Conservation (phyloP, 352 stramenopile species). For the Phytophthora sansomeana region DNA sequence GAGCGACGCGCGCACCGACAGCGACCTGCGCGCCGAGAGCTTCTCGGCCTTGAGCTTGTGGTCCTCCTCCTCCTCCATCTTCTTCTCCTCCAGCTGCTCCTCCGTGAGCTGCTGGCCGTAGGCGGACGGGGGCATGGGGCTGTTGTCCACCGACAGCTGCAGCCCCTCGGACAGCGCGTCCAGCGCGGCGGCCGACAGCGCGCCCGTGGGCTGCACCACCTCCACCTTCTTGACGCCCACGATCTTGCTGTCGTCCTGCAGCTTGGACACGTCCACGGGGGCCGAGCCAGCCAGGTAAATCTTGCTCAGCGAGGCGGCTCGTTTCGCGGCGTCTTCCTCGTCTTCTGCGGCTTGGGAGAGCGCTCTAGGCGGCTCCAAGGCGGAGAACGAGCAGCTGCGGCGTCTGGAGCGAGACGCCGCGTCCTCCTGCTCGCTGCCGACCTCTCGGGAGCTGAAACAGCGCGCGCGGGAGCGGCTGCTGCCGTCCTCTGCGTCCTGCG, state of each 20-base stretch:
- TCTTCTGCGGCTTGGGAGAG: slow-evolving; percentile 29
- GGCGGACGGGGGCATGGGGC: slow-evolving; percentile 32
- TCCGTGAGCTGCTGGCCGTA: slow-evolving; percentile 60
- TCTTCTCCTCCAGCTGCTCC: slow-evolving; percentile 86
- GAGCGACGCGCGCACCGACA: slow-evolving; percentile 70
- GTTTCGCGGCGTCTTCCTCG: slow-evolving; percentile 62
- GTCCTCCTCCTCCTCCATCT: slow-evolving; percentile 90
- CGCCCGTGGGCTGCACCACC: slow-evolving; percentile 75
- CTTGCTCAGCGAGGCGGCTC: slow-evolving; percentile 80
- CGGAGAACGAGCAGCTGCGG: slow-evolving; percentile 79
- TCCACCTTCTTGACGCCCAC: slow-evolving; percentile 80
- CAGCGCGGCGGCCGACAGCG: slow-evolving; percentile 78
- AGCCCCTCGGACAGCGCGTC: slow-evolving; percentile 81
- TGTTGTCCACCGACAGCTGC: slow-evolving; percentile 77
- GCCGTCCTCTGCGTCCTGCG: slow-evolving; percentile 19
- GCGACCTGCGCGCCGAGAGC: slow-evolving; percentile 63
- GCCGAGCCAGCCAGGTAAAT: slow-evolving; percentile 87
- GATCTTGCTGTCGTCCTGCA: slow-evolving; percentile 83
- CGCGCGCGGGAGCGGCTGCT: slow-evolving; percentile 44
- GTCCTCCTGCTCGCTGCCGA: not conserved
- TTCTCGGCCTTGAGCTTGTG: slow-evolving; percentile 85
- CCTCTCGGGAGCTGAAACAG: slow-evolving; percentile 58
- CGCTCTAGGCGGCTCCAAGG: slow-evolving; percentile 27
- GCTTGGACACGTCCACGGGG: slow-evolving; percentile 81
- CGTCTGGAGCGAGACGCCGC: slow-evolving; percentile 30